Conservation (phyloP, 495 filamentous ascomycete species). For the Cladorrhinum samala region DNA sequence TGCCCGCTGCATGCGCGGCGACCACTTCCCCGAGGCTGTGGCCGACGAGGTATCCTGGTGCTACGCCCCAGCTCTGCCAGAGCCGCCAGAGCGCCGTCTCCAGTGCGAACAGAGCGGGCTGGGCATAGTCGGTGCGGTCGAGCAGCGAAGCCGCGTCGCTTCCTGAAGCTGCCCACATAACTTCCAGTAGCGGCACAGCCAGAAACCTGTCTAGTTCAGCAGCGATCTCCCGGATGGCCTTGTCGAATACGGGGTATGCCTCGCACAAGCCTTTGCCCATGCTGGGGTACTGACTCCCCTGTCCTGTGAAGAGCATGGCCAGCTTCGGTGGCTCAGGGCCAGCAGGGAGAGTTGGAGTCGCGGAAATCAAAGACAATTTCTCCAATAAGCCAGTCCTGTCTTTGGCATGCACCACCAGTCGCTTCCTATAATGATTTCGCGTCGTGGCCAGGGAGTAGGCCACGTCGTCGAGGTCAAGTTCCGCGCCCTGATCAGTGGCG, state of each 20-base stretch:
- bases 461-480: conserved; percentile 9
- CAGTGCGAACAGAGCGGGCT: conserved; percentile 21
- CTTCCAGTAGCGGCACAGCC: conserved; percentile 21
- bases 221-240: conserved; percentile 15
- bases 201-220: conserved; percentile 12
- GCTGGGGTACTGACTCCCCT: conserved; percentile 28
- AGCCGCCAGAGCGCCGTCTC: conserved; percentile 19
- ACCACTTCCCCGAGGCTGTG: conserved; percentile 28
- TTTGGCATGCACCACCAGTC: conserved; percentile 10
- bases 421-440: conserved; percentile 16
- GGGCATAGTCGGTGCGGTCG: conserved; percentile 19
- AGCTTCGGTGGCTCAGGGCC: conserved; percentile 11
- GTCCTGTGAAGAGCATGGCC: conserved; percentile 34
- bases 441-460: conserved; percentile 25
- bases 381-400: conserved; percentile 10
- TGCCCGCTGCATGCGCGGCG: conserved; percentile 22
- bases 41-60: conserved; percentile 16
- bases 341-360: not conserved
- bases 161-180: conserved; percentile 23
- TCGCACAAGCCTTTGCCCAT: conserved; percentile 29
- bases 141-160: conserved; percentile 13
- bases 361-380: conserved; percentile 8
- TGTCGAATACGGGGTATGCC: conserved; percentile 15
- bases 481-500: not conserved
- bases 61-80: conserved; percentile 21